Conservation (phyloP, 768 basidiomycete species). For the Phanerochaete sordida region DNA sequence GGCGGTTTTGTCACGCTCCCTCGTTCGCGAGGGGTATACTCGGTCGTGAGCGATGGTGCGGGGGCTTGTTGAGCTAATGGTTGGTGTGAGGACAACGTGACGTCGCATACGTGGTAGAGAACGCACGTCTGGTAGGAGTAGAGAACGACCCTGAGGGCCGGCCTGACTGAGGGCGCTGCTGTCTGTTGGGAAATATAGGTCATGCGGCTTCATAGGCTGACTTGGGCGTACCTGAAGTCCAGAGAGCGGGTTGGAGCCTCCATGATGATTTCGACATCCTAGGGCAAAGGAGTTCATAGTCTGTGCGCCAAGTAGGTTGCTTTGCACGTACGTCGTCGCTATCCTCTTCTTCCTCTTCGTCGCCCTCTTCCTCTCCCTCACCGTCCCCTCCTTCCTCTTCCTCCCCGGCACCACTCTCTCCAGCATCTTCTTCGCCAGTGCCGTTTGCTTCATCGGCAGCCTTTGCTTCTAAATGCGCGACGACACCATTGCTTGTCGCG, state of each 20-base stretch:
- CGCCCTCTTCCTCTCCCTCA: conserved; percentile 36
- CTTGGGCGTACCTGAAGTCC: conserved; percentile 60
- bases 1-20: conserved; percentile 40
- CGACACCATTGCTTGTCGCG: conserved; percentile 39
- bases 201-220: background rate
- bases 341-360: conserved; percentile 39
- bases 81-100: conserved; percentile 8
- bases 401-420: conserved; percentile 19
- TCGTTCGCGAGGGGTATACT: conserved; percentile 74
- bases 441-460: conserved; percentile 25
- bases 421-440: conserved; percentile 11
- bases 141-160: conserved; percentile 1
- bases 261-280: conserved; percentile 93
- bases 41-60: conserved; percentile 69
- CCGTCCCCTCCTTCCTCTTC: conserved; percentile 35
- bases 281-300: background rate
- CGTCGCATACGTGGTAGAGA: background rate
- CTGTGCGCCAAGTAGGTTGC: too few species aligned
- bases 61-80: conserved; percentile 40
- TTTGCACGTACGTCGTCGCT: conserved; percentile 42
- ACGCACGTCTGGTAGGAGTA: conserved; percentile 28
- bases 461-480: conserved; percentile 48
- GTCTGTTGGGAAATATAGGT: background rate
- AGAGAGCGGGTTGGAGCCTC: conserved; percentile 69
- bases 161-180: background rate